These are phyloP conservation scores for Vigna radiata DNA, from an alignment of 306 rosid species.

Conservation along the genomic window DNA sequence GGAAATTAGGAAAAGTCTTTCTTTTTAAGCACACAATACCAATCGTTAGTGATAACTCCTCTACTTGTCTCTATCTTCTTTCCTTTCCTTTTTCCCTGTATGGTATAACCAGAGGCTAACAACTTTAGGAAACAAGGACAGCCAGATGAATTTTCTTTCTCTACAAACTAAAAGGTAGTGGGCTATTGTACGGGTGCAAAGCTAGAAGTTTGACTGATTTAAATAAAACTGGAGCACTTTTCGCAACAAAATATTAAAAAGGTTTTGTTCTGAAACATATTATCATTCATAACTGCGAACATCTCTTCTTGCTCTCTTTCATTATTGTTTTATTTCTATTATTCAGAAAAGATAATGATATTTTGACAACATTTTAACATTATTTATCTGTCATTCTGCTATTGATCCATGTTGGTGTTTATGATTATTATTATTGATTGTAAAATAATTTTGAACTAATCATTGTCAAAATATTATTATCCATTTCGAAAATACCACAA, in stretches of 20 bases:
- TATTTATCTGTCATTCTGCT: too few relatives aligned
- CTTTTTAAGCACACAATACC: neutral
- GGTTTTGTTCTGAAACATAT: neutral
- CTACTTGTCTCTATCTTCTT: neutral
- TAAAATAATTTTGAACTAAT: too few relatives aligned
- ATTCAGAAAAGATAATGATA: too few relatives aligned
- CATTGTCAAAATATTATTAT: too few relatives aligned
- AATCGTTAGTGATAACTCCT: neutral
- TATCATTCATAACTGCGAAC: too few relatives aligned
- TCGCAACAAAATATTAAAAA: too few relatives aligned
- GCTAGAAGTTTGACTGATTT: too few relatives aligned
- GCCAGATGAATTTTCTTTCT: neutral
- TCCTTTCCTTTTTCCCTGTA: neutral
- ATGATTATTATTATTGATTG: too few relatives aligned
- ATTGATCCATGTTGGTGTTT: too few relatives aligned
- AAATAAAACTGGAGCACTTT: too few relatives aligned
- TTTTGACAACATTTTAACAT: too few relatives aligned
- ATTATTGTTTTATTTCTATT: neutral
- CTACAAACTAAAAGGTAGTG: neutral
- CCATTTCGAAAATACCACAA: too few relatives aligned
- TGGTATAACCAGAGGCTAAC: constrained; percentile 1
- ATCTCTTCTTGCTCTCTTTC: neutral
- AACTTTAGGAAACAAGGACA: neutral
- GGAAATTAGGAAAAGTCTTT: neutral
- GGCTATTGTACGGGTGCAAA: neutral